Conservation (phyloP, 2,329 filamentous ascomycete genomes). For the Seiridium cupressi region DNA sequence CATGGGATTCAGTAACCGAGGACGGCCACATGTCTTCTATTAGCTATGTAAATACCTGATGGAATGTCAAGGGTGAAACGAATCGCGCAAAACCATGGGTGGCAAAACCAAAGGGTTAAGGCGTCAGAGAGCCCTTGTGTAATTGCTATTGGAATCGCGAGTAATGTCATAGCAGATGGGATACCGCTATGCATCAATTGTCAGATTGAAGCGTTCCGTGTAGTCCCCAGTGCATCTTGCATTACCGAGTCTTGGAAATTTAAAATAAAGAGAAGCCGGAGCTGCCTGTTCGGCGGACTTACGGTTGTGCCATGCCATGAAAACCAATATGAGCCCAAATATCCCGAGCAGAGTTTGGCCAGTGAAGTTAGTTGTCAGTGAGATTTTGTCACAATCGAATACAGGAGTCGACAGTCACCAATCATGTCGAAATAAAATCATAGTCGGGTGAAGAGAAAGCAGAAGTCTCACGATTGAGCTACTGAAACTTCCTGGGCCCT, state of each 20-base stretch:
- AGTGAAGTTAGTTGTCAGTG: too few relatives aligned
- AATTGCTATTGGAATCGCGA: constrained; percentile 55
- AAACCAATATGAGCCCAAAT: too few relatives aligned
- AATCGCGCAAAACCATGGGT: constrained; percentile 51
- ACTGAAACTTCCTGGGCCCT: constrained; percentile 17
- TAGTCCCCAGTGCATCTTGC: too few relatives aligned
- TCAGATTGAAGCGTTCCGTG: constrained; percentile 46
- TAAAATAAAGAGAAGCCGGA: not conserved
- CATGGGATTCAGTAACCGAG: not conserved
- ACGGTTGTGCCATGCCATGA: not conserved
- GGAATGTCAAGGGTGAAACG: constrained; percentile 63
- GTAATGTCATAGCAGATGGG: constrained; percentile 53
- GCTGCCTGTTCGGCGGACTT: not conserved
- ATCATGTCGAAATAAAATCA: not conserved
- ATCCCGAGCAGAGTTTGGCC: too few relatives aligned
- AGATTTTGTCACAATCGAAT: not conserved
- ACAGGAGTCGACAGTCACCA: not conserved
- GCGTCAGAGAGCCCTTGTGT: constrained; percentile 61
- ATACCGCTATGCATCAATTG: constrained; percentile 53
- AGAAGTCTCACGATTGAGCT: constrained; percentile 15
- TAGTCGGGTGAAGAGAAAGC: constrained; percentile 2
- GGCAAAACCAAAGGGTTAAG: constrained; percentile 25
- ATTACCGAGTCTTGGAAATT: too few relatives aligned
- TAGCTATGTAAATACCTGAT: constrained; percentile 1
- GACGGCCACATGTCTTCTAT: not conserved